A percentile compares a stretch with the other conserved stretches of the same genome.
Conservation (phyloP, 768 basidiomycete species). For the Russula sp. region DNA sequence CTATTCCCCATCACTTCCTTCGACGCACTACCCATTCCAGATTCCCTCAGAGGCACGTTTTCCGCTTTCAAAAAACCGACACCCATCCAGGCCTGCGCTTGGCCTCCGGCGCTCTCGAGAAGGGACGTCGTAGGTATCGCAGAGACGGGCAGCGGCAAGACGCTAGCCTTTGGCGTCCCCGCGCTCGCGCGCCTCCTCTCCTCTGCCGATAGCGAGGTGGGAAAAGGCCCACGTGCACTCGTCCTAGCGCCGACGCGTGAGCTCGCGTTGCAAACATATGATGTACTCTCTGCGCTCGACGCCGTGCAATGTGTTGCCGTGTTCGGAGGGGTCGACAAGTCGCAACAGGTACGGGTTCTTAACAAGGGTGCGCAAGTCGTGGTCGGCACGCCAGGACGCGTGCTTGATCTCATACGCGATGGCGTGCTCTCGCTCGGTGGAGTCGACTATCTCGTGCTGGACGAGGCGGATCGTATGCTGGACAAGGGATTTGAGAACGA, state of each 20-base stretch:
- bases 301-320: constrained; percentile 81
- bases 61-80: constrained; percentile 80
- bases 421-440: constrained; percentile 83
- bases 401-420: constrained; percentile 88
- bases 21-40: constrained; percentile 64
- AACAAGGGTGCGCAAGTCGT: constrained; percentile 67
- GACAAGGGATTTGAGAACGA: constrained; percentile 99
- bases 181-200: constrained; percentile 68
- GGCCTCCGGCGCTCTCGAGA: constrained; percentile 82
- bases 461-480: constrained; percentile 98
- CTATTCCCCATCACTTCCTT: constrained; percentile 74
- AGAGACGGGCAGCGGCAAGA: constrained; percentile 97
- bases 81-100: constrained; percentile 93
- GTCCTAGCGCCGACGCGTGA: constrained; percentile 95
- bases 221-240: constrained; percentile 47
- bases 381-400: constrained; percentile 93
- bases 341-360: constrained; percentile 70
- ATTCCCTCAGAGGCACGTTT: constrained; percentile 60
- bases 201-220: constrained; percentile 34
- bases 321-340: constrained; percentile 94
- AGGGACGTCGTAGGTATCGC: constrained; percentile 94
- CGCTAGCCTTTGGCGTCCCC: constrained; percentile 92
- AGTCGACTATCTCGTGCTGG: constrained; percentile 88
- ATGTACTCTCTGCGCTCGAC: constrained; percentile 71
- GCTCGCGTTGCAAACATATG: constrained; percentile 92